phyloP scores from a whole-genome alignment of 2,329 filamentous ascomycete species.

The Botrytis galanthina region DNA sequence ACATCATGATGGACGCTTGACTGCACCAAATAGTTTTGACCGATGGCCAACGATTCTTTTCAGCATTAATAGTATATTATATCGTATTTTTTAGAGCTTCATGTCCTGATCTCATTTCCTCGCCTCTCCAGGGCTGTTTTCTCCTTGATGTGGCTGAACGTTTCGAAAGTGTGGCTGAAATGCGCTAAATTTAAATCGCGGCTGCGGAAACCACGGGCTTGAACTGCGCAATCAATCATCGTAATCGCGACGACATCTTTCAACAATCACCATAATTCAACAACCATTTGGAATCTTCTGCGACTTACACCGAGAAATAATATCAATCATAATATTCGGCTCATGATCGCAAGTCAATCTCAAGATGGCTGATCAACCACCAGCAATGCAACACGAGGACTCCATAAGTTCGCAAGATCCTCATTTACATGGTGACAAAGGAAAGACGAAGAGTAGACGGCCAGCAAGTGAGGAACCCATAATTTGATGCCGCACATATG shows the following conservation, averaged over 20 bases:
- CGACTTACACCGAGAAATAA: background rate
- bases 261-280: constrained; percentile 8
- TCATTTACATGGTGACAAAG: constrained; percentile 53
- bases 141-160: constrained; percentile 24
- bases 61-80: background rate
- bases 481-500: constrained; percentile 21
- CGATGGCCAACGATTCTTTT: background rate
- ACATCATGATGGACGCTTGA: background rate
- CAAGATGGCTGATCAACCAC: constrained; percentile 37
- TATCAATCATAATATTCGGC: constrained; percentile 20
- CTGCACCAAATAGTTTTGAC: background rate
- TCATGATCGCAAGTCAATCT: constrained; percentile 31
- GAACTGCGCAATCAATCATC: constrained; percentile 7
- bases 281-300: background rate
- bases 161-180: constrained; percentile 10
- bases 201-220: constrained; percentile 12
- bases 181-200: constrained; percentile 15
- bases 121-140: background rate
- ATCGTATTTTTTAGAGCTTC: background rate
- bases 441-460: constrained; percentile 86
- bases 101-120: background rate
- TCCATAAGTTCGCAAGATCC: constrained; percentile 56
- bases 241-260: constrained; percentile 27
- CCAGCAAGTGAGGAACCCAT: constrained; percentile 68
- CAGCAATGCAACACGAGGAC: constrained; percentile 41